Conservation (phyloP, 805 yeast genomes). For the Kodamaea lidongshanica region DNA sequence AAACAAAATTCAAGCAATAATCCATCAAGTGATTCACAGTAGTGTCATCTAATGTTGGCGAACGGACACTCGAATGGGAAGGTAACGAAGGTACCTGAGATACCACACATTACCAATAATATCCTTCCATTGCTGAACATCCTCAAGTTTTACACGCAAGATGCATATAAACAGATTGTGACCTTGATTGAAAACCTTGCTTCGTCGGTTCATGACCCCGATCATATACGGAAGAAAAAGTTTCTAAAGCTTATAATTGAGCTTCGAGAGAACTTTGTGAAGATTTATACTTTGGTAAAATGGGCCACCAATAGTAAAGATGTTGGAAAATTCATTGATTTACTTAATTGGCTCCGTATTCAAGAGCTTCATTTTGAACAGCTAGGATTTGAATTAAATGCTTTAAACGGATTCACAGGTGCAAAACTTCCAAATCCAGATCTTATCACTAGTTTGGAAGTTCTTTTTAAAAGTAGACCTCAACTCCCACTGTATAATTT, state of each 20-base stretch:
- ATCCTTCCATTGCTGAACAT: conserved; percentile 60
- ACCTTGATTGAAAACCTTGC: conserved; percentile 58
- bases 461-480: conserved; percentile 72
- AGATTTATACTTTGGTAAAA: conserved; percentile 77
- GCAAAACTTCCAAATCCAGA: conserved; percentile 95
- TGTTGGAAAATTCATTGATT: conserved; percentile 71
- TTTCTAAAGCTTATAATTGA: conserved; percentile 64
- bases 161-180: conserved; percentile 57
- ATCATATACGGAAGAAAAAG: conserved; percentile 57
- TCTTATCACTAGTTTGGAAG: conserved; percentile 79
- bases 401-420: conserved; percentile 66
- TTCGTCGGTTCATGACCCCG: conserved; percentile 41
- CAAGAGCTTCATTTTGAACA: conserved; percentile 64
- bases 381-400: conserved; percentile 59
- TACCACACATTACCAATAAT: conserved; percentile 71
- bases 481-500: conserved; percentile 60
- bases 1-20: conserved; percentile 3
- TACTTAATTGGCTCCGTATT: conserved; percentile 79
- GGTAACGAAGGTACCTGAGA: conserved; percentile 27
- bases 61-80: conserved; percentile 5
- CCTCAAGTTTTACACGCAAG: conserved; percentile 52
- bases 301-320: conserved; percentile 78
- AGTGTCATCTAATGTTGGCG: conserved; percentile 1
- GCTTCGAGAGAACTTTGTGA: conserved; percentile 76
- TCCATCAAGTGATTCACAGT: conserved; percentile 2